A percentile compares a stretch with the other conserved stretches of the same genome.
Conservation (phyloP, 495 filamentous ascomycete species). For the Annulohypoxylon bovei region DNA sequence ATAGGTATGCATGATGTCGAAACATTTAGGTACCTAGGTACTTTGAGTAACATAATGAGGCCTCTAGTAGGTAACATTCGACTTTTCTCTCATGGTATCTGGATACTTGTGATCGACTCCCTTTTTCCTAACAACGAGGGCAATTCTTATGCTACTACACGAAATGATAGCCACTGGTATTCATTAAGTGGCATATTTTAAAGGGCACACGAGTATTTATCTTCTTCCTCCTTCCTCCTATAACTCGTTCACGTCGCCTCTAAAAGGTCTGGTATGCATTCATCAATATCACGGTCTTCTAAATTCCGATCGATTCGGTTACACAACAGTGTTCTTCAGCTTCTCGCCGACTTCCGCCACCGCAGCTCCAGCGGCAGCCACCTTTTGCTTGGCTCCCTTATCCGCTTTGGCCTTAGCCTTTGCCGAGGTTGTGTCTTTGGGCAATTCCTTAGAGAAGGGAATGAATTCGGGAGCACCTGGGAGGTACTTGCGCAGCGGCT, state of each 20-base stretch:
- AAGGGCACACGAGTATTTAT: conserved; percentile 7
- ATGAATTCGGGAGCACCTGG: conserved; percentile 89
- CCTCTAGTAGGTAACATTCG: background rate
- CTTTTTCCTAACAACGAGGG: background rate
- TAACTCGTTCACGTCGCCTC: background rate
- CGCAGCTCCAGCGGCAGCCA: conserved; percentile 23
- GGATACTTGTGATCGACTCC: background rate
- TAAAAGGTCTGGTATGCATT: background rate
- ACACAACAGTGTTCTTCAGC: conserved; percentile 39
- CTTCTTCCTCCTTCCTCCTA: no score
- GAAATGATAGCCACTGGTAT: background rate
- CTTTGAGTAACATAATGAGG: background rate
- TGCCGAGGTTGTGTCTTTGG: conserved; percentile 63
- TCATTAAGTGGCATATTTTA: background rate
- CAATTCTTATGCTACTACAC: background rate
- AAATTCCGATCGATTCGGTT: background rate
- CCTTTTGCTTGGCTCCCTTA: conserved; percentile 36
- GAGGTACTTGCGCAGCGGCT: conserved; percentile 90
- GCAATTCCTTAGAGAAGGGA: conserved; percentile 83
- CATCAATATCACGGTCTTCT: background rate
- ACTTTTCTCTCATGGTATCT: background rate
- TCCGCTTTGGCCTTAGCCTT: conserved; percentile 54
- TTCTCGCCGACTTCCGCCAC: conserved; percentile 37
- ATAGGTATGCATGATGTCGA: no score
- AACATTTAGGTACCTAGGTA: background rate